These are phyloP conservation scores for Leavenworthia alabamica DNA, from an alignment of 345 rosid genomes.

Conservation along the genomic window DNA sequence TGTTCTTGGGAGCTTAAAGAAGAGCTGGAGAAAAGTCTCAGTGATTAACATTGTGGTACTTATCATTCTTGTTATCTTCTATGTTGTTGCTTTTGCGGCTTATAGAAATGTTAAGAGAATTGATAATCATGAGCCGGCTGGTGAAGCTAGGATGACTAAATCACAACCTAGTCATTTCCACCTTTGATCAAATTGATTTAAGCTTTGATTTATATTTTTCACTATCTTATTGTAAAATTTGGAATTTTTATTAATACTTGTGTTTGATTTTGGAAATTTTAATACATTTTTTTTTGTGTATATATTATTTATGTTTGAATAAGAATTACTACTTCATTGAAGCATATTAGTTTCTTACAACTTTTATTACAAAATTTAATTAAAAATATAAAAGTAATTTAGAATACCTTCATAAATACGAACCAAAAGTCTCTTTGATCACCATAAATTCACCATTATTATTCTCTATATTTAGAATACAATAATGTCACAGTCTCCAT, in stretches of 20 bases:
- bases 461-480: too few species aligned
- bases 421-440: too few species aligned
- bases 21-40: constrained; percentile 96
- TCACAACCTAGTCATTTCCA: constrained; percentile 65
- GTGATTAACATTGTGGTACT: constrained; percentile 77
- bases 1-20: constrained; percentile 78
- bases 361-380: too few species aligned
- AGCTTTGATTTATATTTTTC: constrained; percentile 10
- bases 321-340: not conserved
- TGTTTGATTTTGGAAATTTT: not conserved
- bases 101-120: constrained; percentile 77
- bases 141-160: constrained; percentile 83
- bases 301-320: constrained; percentile 2
- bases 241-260: too few species aligned
- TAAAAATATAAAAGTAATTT: too few species aligned
- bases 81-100: constrained; percentile 73
- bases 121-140: constrained; percentile 76
- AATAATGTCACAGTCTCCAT: too few species aligned
- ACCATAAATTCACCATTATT: too few species aligned
- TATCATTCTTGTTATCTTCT: constrained; percentile 69
- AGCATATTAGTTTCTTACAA: too few species aligned
- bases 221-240: not conserved
- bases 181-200: constrained; percentile 25
- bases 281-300: not conserved
- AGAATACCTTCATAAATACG: too few species aligned